Conservation (phyloP, 371 early-diverging fungal genomes). For the Mortierella sp. region DNA sequence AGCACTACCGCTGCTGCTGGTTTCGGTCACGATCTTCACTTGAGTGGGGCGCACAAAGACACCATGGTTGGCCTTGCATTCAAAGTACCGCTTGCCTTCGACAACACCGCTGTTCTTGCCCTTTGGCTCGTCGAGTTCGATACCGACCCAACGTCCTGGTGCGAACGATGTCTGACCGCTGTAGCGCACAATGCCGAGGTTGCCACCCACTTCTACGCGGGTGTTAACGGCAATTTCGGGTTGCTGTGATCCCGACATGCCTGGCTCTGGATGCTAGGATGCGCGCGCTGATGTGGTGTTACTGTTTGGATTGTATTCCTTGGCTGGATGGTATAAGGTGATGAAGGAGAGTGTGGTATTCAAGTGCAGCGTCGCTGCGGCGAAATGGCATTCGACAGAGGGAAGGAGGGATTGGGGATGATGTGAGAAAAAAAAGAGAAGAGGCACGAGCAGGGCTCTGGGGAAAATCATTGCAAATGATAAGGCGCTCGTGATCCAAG, state of each 20-base stretch:
- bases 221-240: constrained; percentile 60
- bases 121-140: constrained; percentile 74
- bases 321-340: background rate
- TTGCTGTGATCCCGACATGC: constrained; percentile 37
- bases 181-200: constrained; percentile 72
- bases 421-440: background rate
- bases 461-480: no score
- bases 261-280: background rate
- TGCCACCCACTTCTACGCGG: constrained; percentile 73
- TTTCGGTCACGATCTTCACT: constrained; percentile 59
- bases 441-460: background rate
- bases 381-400: constrained; percentile 2
- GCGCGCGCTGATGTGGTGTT: background rate
- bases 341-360: background rate
- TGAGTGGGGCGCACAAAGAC: constrained; percentile 86
- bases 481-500: no score
- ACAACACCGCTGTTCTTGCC: constrained; percentile 89
- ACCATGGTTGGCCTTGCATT: constrained; percentile 76
- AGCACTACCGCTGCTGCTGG: constrained; percentile 13
- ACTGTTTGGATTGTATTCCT: background rate
- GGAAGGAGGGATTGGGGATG: constrained; percentile 4
- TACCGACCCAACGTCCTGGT: constrained; percentile 84
- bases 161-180: constrained; percentile 78
- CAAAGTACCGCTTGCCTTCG: constrained; percentile 84
- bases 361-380: background rate